Conservation (phyloP, 768 basidiomycete species). For the Hericium alpestre region DNA sequence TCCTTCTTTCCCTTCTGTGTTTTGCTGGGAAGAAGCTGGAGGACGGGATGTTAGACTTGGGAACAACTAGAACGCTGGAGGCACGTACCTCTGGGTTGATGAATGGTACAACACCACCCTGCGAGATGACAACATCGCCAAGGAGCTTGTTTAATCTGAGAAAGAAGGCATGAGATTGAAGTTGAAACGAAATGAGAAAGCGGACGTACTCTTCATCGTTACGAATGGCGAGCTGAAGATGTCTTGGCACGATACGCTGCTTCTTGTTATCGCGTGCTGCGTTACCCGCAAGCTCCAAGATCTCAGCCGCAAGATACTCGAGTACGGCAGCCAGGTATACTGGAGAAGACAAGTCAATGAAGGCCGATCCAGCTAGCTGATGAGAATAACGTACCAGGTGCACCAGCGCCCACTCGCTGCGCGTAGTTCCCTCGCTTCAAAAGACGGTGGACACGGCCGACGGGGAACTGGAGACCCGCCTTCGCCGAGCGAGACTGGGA, state of each 20-base stretch:
- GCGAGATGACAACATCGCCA: constrained; percentile 79
- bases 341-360: constrained; percentile 16
- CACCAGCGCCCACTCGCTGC: constrained; percentile 81
- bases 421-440: constrained; percentile 84
- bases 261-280: constrained; percentile 79
- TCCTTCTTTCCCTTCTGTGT: constrained; percentile 43
- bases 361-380: background rate
- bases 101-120: constrained; percentile 78
- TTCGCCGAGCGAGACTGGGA: constrained; percentile 63
- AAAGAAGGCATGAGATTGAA: background rate
- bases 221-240: constrained; percentile 84
- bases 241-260: constrained; percentile 88
- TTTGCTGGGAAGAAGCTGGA: constrained; percentile 35
- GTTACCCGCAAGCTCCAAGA: constrained; percentile 84
- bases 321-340: constrained; percentile 86
- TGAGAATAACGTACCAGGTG: constrained; percentile 45
- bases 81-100: constrained; percentile 37
- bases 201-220: constrained; percentile 71
- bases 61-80: background rate
- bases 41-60: background rate
- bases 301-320: constrained; percentile 86
- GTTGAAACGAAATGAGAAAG: background rate
- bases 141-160: constrained; percentile 66
- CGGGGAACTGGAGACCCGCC: constrained; percentile 76
- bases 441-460: constrained; percentile 87